Evolutionary conservation across 2,329 filamentous ascomycete genomes (phyloP).

Genomic region (Sporothrix curviconia): DNA sequence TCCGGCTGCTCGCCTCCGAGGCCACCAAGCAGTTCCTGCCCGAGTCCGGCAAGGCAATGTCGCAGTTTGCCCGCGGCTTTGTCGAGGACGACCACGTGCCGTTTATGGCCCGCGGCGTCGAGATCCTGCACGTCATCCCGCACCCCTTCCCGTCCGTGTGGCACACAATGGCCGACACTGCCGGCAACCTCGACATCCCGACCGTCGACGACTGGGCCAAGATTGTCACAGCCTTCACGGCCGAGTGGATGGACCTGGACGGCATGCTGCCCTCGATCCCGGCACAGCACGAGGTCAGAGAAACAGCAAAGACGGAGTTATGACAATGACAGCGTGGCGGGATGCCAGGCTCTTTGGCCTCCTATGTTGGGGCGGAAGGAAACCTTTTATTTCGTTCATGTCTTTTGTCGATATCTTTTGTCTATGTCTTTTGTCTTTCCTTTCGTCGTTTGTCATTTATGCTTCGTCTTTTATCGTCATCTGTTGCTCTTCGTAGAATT

Average conservation of each 20-base stretch:
- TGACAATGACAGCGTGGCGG: slow-evolving; percentile 9
- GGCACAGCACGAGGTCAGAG: background rate
- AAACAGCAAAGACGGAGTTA: slow-evolving; percentile 19
- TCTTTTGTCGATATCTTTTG: too few species aligned
- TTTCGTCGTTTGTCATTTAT: background rate
- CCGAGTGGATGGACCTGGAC: slow-evolving; percentile 83
- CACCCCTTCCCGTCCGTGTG: slow-evolving; percentile 75
- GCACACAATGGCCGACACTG: slow-evolving; percentile 82
- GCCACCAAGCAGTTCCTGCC: slow-evolving; percentile 54
- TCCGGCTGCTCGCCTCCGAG: slow-evolving; percentile 45
- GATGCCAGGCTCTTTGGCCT: background rate
- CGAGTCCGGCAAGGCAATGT: slow-evolving; percentile 49
- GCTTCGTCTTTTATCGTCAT: background rate
- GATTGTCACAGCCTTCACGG: slow-evolving; percentile 75
- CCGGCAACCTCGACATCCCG: slow-evolving; percentile 70
- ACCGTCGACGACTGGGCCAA: slow-evolving; percentile 83
- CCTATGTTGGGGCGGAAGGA: background rate
- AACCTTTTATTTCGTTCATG: too few species aligned
- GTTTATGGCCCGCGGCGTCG: slow-evolving; percentile 79
- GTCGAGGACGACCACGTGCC: slow-evolving; percentile 88
- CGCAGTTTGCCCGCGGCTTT: slow-evolving; percentile 42
- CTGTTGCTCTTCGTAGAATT: background rate
- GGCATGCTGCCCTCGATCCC: slow-evolving; percentile 11
- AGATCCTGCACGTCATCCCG: slow-evolving; percentile 85
- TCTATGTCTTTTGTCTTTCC: background rate